Percentiles rank a stretch among this genome's conserved stretches.
Conservation (phyloP, 257 asterid genomes). For the Thymus mandschuricus region DNA sequence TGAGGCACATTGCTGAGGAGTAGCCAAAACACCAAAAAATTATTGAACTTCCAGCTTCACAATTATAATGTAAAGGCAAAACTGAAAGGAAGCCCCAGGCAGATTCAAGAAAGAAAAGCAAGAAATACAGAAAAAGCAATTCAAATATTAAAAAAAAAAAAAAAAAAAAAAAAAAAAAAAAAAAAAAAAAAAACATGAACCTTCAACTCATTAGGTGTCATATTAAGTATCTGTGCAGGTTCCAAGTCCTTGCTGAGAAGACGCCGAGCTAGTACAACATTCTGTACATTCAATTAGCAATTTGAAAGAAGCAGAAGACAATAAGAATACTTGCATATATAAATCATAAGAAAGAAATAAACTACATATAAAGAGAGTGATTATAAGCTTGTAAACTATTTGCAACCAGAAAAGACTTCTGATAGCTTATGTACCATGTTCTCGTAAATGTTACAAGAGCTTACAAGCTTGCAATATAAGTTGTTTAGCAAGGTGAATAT, state of each 20-base stretch:
- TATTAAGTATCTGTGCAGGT: constrained; percentile 65
- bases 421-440: neutral
- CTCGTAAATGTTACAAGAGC: neutral
- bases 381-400: constrained; percentile 3
- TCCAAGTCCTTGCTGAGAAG: constrained; percentile 79
- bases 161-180: constrained; percentile 22
- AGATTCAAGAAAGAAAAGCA: neutral
- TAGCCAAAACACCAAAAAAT: constrained; percentile 8
- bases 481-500: constrained; percentile 1
- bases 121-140: constrained; percentile 2
- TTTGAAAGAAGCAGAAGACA: constrained; percentile 26
- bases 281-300: constrained; percentile 44
- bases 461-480: neutral
- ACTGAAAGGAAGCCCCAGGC: neutral
- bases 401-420: neutral
- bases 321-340: constrained; percentile 11
- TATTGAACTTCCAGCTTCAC: constrained; percentile 22
- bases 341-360: constrained; percentile 6
- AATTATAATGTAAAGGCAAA: constrained; percentile 1
- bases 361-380: constrained; percentile 4
- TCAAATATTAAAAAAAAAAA: constrained; percentile 10
- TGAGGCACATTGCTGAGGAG: constrained; percentile 3
- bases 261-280: constrained; percentile 59
- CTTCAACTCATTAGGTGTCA: constrained; percentile 83
- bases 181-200: constrained; percentile 40